Percentiles rank a stretch among this genome's conserved stretches.
Evolutionary conservation across 345 rosid genomes (phyloP).

Genomic region (Syzygium jambos): DNA sequence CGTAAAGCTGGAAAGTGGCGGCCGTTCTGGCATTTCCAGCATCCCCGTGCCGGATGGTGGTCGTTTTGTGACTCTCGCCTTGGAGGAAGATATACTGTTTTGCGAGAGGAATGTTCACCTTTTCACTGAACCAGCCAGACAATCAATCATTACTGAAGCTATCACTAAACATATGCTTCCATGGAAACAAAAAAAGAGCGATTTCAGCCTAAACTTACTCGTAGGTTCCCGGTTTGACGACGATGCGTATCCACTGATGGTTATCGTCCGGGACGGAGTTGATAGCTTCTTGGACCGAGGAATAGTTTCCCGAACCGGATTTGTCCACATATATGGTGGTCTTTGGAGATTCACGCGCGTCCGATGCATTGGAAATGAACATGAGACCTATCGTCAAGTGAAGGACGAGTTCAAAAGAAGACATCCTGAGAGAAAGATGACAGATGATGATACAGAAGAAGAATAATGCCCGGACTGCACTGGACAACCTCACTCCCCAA

Average conservation of each 20-base stretch:
- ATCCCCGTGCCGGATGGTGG: not conserved
- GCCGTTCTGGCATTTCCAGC: not conserved
- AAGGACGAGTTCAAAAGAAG: not conserved
- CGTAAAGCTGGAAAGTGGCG: not conserved
- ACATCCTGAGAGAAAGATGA: not conserved
- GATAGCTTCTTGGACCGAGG: slow-evolving; percentile 25
- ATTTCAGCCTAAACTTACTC: not conserved
- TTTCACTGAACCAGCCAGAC: not conserved
- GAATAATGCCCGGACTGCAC: too few species aligned
- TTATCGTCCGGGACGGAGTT: slow-evolving; percentile 19
- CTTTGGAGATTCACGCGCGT: not conserved
- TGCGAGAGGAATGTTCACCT: not conserved
- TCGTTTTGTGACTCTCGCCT: not conserved
- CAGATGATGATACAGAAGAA: too few species aligned
- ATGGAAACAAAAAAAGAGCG: not conserved
- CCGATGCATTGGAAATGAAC: not conserved
- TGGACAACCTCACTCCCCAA: too few species aligned
- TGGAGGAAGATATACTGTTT: not conserved
- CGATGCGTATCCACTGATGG: slow-evolving; percentile 19
- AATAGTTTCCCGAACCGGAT: slow-evolving; percentile 11
- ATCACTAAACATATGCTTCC: too few species aligned
- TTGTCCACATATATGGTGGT: slow-evolving; percentile 15
- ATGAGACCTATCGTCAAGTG: not conserved
- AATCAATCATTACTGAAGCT: not conserved
- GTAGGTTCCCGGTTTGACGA: slow-evolving; percentile 14